phyloP scores from a whole-genome alignment of 78 protist genomes.

The Dictyostelium intermedium region DNA sequence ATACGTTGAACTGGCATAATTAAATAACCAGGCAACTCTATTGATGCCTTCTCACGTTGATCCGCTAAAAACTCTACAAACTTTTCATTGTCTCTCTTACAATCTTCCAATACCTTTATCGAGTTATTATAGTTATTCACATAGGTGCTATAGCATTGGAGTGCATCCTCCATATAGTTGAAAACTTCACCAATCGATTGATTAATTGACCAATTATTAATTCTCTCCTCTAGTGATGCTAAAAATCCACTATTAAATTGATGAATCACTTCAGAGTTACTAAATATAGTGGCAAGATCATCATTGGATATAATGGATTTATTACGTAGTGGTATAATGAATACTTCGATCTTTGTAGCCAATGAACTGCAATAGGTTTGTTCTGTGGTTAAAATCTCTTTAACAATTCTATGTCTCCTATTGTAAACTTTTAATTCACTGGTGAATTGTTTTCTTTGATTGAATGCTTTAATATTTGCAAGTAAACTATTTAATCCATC shows the following conservation, averaged over 20 bases:
- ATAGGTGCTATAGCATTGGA: slow-evolving; percentile 49
- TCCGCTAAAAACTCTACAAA: slow-evolving; percentile 17
- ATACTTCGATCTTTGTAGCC: neutral
- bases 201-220: slow-evolving; percentile 33
- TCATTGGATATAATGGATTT: neutral
- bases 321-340: slow-evolving; percentile 7
- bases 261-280: slow-evolving; percentile 31
- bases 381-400: slow-evolving; percentile 39
- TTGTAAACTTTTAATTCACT: neutral
- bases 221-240: neutral
- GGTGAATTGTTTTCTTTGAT: slow-evolving; percentile 3
- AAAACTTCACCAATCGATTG: slow-evolving; percentile 43
- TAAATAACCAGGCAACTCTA: slow-evolving; percentile 26
- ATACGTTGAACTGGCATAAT: slow-evolving; percentile 76
- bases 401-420: slow-evolving; percentile 29
- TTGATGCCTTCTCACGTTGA: slow-evolving; percentile 7
- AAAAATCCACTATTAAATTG: slow-evolving; percentile 13
- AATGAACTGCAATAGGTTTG: slow-evolving; percentile 36
- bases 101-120: neutral
- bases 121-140: slow-evolving; percentile 78
- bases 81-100: slow-evolving; percentile 42
- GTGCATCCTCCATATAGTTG: neutral
- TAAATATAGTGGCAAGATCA: neutral
- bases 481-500: neutral
- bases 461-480: slow-evolving; percentile 4